Evolutionary conservation across 768 basidiomycete genomes (phyloP).

Genomic region (Leccinum disarticulatum): DNA sequence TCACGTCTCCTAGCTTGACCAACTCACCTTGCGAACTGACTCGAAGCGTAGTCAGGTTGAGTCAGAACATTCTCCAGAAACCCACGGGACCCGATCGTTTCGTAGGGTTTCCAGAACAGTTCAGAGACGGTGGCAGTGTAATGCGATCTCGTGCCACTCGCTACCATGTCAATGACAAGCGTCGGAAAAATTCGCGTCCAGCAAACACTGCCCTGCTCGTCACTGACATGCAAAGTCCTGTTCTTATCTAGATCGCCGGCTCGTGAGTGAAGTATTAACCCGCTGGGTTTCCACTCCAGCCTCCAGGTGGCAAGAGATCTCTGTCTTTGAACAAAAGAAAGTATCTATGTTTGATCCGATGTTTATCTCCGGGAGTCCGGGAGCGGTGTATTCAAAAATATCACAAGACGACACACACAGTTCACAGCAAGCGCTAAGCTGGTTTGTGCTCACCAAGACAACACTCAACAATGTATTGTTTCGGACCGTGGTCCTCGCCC

Average conservation of each 20-base stretch:
- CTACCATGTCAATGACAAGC: not conserved
- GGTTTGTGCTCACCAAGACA: not conserved
- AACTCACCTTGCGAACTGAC: not conserved
- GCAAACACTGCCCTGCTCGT: slow-evolving; percentile 6
- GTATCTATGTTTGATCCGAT: not conserved
- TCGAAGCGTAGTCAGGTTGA: not conserved
- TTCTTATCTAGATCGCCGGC: not conserved
- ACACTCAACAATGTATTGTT: not conserved
- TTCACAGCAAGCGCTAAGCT: not conserved
- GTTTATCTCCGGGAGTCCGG: not conserved
- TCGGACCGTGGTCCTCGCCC: not conserved
- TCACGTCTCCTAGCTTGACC: not conserved
- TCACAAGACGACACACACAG: not conserved
- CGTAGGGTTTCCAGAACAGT: too few relatives aligned
- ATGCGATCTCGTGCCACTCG: not conserved
- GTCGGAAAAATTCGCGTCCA: not conserved
- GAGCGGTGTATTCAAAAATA: not conserved
- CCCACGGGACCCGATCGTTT: not conserved
- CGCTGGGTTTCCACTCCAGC: too few relatives aligned
- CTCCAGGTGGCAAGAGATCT: too few relatives aligned
- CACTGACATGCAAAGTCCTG: not conserved
- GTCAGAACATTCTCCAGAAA: not conserved
- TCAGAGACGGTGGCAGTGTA: slow-evolving; percentile 6
- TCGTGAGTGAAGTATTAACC: too few relatives aligned
- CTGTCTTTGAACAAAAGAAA: not conserved